A percentile compares a stretch with the other conserved stretches of the same genome.
These are phyloP conservation scores for Volvox reticuliferus DNA, from an alignment of 139 green algal genomes.

Conservation along the genomic window DNA sequence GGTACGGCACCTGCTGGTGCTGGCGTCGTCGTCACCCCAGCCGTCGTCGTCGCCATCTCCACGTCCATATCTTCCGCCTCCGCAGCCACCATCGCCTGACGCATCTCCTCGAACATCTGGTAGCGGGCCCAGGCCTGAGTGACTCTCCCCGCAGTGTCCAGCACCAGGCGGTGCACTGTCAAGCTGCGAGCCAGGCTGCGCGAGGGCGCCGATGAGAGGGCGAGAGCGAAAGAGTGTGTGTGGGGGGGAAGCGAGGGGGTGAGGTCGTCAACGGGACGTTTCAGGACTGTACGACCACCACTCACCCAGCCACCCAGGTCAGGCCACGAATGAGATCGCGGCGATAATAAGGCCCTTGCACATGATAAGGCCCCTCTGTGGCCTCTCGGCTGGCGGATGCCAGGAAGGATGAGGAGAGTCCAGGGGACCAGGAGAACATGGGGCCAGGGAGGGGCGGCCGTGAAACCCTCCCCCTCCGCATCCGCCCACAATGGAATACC, in stretches of 20 bases:
- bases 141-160: conserved; percentile 13
- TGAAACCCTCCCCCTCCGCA: no score
- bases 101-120: conserved; percentile 46
- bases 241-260: neutral
- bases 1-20: neutral
- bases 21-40: neutral
- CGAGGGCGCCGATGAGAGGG: neutral
- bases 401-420: no score
- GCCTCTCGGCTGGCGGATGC: no score
- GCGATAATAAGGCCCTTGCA: no score
- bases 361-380: no score
- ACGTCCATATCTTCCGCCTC: neutral
- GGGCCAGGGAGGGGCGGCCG: no score
- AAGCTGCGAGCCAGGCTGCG: conserved; percentile 40
- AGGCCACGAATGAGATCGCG: no score
- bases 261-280: no score
- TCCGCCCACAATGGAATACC: no score
- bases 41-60: neutral
- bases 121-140: conserved; percentile 27
- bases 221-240: neutral
- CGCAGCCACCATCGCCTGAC: neutral
- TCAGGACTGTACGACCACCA: no score
- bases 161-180: conserved; percentile 27
- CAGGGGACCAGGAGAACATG: no score
- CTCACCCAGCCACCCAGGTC: no score